phyloP scores from a whole-genome alignment of 768 basidiomycete species.

The Calocybe indica region DNA sequence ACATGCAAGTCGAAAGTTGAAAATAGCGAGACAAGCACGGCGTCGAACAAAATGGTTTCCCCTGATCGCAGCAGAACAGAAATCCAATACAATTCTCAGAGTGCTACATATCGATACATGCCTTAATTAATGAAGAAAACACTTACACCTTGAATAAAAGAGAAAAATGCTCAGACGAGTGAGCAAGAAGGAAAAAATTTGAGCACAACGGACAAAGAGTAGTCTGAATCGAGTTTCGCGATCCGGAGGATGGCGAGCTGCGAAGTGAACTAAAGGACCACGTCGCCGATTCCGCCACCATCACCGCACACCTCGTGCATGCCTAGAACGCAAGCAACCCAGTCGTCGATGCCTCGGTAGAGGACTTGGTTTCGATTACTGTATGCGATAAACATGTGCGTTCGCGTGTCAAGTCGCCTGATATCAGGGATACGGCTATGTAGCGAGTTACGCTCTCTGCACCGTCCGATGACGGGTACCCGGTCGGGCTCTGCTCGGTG shows the following conservation, averaged over 20 bases:
- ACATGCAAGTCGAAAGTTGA: constrained; percentile 8
- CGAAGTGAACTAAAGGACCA: constrained; percentile 66
- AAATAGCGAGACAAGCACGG: neutral
- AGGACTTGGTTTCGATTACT: too few relatives aligned
- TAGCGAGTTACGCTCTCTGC: too few relatives aligned
- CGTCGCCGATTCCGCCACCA: constrained; percentile 6
- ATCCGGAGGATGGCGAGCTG: constrained; percentile 35
- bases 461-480: too few relatives aligned
- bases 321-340: constrained; percentile 2
- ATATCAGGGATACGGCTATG: too few relatives aligned
- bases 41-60: neutral
- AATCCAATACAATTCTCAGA: too few relatives aligned
- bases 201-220: constrained; percentile 45
- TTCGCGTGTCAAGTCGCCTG: too few relatives aligned
- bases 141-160: neutral
- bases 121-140: neutral
- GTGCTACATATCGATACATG: neutral
- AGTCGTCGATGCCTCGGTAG: constrained; percentile 4
- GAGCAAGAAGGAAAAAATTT: constrained; percentile 13
- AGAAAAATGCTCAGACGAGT: constrained; percentile 11
- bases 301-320: constrained; percentile 11
- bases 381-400: too few relatives aligned
- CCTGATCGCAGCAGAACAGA: too few relatives aligned
- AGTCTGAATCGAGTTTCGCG: constrained; percentile 59
- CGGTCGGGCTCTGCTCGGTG: too few relatives aligned